phyloP scores from a whole-genome alignment of 371 early-diverging fungal species.

The Rhizopus stolonifer region DNA sequence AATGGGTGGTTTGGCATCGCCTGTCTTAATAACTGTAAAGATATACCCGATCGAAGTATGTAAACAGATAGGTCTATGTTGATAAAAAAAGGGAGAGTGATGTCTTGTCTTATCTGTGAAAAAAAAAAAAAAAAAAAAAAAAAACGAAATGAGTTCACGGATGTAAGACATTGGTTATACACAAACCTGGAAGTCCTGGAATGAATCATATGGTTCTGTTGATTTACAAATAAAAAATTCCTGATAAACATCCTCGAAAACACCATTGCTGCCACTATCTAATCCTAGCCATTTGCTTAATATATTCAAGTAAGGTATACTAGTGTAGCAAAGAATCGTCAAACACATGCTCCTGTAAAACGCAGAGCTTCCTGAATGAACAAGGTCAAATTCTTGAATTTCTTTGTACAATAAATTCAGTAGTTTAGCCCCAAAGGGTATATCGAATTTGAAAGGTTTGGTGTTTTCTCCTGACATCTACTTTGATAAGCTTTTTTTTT shows the following conservation, averaged over 20 bases:
- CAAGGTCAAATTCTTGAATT: conserved; percentile 26
- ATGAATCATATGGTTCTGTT: conserved; percentile 10
- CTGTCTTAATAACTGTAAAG: conserved; percentile 25
- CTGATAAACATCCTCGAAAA: conserved; percentile 35
- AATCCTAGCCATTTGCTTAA: conserved; percentile 53
- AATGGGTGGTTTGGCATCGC: conserved; percentile 34
- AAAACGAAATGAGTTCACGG: neutral
- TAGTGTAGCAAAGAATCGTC: conserved; percentile 41
- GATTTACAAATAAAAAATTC: conserved; percentile 45
- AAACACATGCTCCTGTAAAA: conserved; percentile 42
- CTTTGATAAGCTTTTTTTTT: neutral
- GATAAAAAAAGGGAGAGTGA: conserved; percentile 29
- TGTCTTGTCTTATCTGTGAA: conserved; percentile 18
- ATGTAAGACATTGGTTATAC: no score
- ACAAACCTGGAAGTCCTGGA: conserved; percentile 6
- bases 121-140: neutral
- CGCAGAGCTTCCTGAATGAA: conserved; percentile 22
- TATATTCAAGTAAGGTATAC: conserved; percentile 49
- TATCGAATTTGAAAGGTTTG: conserved; percentile 27
- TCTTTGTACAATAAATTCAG: conserved; percentile 41
- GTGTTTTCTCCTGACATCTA: neutral
- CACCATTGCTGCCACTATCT: conserved; percentile 7
- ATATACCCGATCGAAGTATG: conserved; percentile 35
- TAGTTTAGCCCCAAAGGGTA: conserved; percentile 47
- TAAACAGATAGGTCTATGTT: conserved; percentile 16